Percentiles rank a stretch among this genome's conserved stretches.
phyloP scores from a whole-genome alignment of 1,284 basidiomycete genomes.

The Puccinia hordei region DNA sequence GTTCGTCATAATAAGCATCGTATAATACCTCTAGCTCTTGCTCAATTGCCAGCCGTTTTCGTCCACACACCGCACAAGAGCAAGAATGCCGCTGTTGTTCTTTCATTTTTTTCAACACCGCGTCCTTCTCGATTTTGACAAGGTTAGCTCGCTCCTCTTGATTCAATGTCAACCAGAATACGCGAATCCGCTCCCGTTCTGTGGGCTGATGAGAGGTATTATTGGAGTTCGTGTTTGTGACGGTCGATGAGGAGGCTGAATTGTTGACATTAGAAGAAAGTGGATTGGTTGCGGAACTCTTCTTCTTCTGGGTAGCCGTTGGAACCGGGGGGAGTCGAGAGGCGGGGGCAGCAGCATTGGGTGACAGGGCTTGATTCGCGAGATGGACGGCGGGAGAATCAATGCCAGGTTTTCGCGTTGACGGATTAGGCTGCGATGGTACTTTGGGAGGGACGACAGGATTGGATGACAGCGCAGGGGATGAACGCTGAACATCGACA shows the following conservation, averaged over 20 bases:
- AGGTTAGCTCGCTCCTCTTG: constrained; percentile 86
- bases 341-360: constrained; percentile 47
- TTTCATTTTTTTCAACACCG: constrained; percentile 96
- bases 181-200: constrained; percentile 92
- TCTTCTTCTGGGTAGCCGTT: constrained; percentile 12
- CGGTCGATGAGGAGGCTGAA: constrained; percentile 22
- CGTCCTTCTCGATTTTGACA: constrained; percentile 95
- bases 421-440: constrained; percentile 28
- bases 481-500: constrained; percentile 7
- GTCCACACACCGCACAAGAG: constrained; percentile 90
- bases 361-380: constrained; percentile 52
- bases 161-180: constrained; percentile 89
- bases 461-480: constrained; percentile 13
- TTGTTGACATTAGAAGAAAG: constrained; percentile 33
- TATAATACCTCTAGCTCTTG: constrained; percentile 98
- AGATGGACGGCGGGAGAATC: constrained; percentile 37
- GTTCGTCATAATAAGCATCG: constrained; percentile 99
- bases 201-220: constrained; percentile 80
- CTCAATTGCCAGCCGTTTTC: constrained; percentile 96
- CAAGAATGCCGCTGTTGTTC: constrained; percentile 96
- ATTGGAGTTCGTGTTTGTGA: constrained; percentile 71
- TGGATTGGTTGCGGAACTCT: constrained; percentile 1
- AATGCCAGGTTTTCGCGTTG: background rate
- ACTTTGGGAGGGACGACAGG: constrained; percentile 27
- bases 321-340: constrained; percentile 31